Percentiles rank a stretch among this genome's conserved stretches.
Conservation (phyloP, 345 rosid species). For the Salix dunnii region DNA sequence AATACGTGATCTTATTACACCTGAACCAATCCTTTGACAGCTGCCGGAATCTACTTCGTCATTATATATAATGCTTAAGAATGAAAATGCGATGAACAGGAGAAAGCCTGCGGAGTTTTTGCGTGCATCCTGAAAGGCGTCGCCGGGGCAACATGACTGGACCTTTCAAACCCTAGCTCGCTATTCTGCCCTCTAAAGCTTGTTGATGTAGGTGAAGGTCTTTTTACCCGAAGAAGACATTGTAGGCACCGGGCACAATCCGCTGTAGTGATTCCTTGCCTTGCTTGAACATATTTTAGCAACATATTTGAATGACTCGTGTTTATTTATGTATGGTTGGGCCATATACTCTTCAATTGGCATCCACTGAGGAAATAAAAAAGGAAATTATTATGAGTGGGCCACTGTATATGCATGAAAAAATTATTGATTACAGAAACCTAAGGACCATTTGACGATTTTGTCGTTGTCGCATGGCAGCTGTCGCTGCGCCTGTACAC, state of each 20-base stretch:
- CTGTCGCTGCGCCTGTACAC: no score
- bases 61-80: no score
- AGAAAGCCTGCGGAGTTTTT: not conserved
- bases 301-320: slow-evolving; percentile 43
- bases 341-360: slow-evolving; percentile 53
- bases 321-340: slow-evolving; percentile 44
- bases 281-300: slow-evolving; percentile 58
- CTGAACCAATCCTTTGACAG: no score
- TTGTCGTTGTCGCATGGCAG: no score
- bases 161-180: not conserved
- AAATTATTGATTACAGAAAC: no score
- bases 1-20: no score
- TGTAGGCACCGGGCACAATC: slow-evolving; percentile 43
- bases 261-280: slow-evolving; percentile 37
- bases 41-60: no score
- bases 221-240: slow-evolving; percentile 47
- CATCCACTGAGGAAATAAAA: slow-evolving; percentile 56
- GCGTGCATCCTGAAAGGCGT: not conserved
- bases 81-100: no score
- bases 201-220: slow-evolving; percentile 50
- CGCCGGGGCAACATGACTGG: not conserved
- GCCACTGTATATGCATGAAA: not conserved
- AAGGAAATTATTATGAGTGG: not conserved
- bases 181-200: not conserved
- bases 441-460: no score